These are phyloP conservation scores for Chalara sp. DNA, from an alignment of 2,329 filamentous ascomycete genomes.

Conservation along the genomic window DNA sequence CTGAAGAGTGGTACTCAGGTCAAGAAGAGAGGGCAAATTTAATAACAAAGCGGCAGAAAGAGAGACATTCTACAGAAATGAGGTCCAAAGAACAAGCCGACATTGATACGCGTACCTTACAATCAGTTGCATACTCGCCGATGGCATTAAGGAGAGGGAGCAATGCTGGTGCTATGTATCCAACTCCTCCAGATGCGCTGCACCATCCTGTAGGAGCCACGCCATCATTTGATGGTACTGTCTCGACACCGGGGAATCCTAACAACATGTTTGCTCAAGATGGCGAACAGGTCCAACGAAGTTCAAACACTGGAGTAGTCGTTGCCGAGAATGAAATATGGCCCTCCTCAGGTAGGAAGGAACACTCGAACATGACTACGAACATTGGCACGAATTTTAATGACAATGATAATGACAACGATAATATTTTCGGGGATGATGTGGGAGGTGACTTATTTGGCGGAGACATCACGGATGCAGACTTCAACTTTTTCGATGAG, in stretches of 20 bases:
- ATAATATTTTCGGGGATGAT: conserved; percentile 55
- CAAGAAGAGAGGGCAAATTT: conserved; percentile 36
- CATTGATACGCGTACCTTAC: conserved; percentile 34
- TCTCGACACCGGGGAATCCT: conserved; percentile 47
- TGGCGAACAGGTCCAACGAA: conserved; percentile 13
- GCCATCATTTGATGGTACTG: conserved; percentile 48
- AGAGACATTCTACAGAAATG: conserved; percentile 35
- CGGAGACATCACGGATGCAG: conserved; percentile 69
- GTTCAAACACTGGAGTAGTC: conserved; percentile 4
- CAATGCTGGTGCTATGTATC: conserved; percentile 54
- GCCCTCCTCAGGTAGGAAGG: conserved; percentile 19
- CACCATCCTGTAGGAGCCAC: conserved; percentile 46
- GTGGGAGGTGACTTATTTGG: conserved; percentile 64
- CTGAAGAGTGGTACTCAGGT: conserved; percentile 29
- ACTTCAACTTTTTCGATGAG: conserved; percentile 80
- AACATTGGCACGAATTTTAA: conserved; percentile 21
- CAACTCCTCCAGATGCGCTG: conserved; percentile 63
- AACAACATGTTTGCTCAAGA: conserved; percentile 32
- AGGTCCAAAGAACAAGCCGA: conserved; percentile 35
- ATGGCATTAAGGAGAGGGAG: conserved; percentile 43
- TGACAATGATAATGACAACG: conserved; percentile 32
- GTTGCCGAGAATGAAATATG: conserved; percentile 22
- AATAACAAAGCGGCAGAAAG: conserved; percentile 41
- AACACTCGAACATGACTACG: conserved; percentile 12
- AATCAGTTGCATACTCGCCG: conserved; percentile 45